A percentile compares a stretch with the other conserved stretches of the same genome.
Conservation (phyloP, 352 stramenopile genomes). For the Phytophthora sansomeana region DNA sequence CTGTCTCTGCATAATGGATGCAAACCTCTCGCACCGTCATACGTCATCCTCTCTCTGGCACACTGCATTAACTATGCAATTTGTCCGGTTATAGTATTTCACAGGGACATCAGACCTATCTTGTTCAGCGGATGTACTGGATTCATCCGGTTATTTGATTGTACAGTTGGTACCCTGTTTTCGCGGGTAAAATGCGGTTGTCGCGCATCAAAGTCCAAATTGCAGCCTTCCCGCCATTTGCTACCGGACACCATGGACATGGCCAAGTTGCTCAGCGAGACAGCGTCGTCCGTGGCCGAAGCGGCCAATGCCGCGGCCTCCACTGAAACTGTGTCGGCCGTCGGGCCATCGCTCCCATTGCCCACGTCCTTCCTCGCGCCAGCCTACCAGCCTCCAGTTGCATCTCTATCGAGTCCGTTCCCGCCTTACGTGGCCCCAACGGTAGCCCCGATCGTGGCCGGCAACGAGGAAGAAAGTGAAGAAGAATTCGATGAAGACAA, state of each 20-base stretch:
- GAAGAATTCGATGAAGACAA: slow-evolving; percentile 36
- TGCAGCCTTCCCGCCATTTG: neutral
- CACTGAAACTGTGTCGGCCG: neutral
- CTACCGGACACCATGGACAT: slow-evolving; percentile 16
- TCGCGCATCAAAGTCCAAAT: slow-evolving; percentile 9
- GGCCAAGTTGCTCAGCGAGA: slow-evolving; percentile 19
- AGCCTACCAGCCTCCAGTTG: neutral
- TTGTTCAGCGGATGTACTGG: no score
- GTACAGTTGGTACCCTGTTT: neutral
- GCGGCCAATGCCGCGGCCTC: slow-evolving; percentile 3
- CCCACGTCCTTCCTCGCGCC: neutral
- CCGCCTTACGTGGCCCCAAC: no score
- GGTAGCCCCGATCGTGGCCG: neutral
- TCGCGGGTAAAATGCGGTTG: slow-evolving; percentile 1
- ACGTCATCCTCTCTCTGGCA: no score
- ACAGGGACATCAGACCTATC: no score
- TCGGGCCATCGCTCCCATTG: neutral
- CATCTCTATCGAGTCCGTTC: no score
- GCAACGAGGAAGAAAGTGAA: slow-evolving; percentile 16
- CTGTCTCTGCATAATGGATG: no score
- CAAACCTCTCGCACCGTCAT: no score
- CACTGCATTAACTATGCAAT: no score
- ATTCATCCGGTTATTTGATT: no score
- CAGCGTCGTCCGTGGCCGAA: slow-evolving; percentile 20
- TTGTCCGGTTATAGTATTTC: no score